These are phyloP conservation scores for Kalmanozyma brasiliensis DNA, from an alignment of 1,284 basidiomycete species.

Conservation along the genomic window DNA sequence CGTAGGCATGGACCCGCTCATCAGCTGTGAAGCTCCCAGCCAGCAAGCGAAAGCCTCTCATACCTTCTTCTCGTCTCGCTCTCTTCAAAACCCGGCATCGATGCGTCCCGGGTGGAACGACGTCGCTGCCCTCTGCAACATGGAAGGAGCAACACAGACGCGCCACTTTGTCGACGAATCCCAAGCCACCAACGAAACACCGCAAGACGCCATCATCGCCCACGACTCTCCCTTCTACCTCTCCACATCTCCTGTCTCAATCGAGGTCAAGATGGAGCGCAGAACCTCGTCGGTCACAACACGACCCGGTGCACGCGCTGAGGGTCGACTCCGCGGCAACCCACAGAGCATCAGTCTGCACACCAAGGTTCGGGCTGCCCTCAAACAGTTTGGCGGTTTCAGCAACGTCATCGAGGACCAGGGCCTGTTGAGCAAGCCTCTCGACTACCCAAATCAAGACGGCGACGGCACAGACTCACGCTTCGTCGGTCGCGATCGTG, in stretches of 20 bases:
- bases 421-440: constrained; percentile 1
- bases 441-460: not conserved
- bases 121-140: constrained; percentile 29
- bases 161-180: constrained; percentile 36
- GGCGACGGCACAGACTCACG: not conserved
- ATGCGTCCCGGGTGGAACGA: constrained; percentile 49
- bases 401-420: constrained; percentile 13
- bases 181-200: constrained; percentile 19
- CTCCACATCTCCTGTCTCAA: constrained; percentile 11
- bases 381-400: constrained; percentile 38
- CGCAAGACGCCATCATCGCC: constrained; percentile 32
- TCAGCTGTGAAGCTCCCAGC: constrained; percentile 25
- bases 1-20: constrained; percentile 22
- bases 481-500: not conserved
- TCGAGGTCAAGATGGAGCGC: constrained; percentile 43
- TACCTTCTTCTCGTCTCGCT: constrained; percentile 21
- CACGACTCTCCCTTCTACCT: constrained; percentile 31
- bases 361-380: constrained; percentile 11
- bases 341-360: not conserved
- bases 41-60: constrained; percentile 10
- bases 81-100: constrained; percentile 33
- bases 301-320: constrained; percentile 7
- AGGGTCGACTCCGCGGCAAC: constrained; percentile 1
- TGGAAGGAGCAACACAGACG: constrained; percentile 15
- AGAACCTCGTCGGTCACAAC: constrained; percentile 9